These are phyloP conservation scores for Aspergillus sojae DNA, from an alignment of 2,329 filamentous ascomycete genomes.

Conservation along the genomic window DNA sequence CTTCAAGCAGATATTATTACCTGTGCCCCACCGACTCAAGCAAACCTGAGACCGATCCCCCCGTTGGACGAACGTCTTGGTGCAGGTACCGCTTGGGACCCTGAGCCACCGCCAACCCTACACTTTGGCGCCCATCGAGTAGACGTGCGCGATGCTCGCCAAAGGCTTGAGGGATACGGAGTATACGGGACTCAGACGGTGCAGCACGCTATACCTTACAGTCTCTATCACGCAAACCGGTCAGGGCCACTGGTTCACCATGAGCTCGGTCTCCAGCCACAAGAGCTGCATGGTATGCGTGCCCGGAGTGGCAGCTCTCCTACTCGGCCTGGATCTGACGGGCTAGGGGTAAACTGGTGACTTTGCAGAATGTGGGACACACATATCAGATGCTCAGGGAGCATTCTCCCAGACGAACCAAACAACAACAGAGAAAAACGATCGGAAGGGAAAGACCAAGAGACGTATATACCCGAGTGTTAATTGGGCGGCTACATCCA, in stretches of 20 bases:
- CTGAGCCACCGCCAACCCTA: conserved; percentile 19
- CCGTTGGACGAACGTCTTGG: conserved; percentile 26
- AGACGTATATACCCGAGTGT: background rate
- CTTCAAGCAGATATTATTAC: conserved; percentile 23
- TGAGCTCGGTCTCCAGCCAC: conserved; percentile 22
- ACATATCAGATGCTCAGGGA: background rate
- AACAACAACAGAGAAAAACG: background rate
- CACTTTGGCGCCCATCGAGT: conserved; percentile 34
- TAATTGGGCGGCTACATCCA: background rate
- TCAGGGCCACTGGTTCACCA: conserved; percentile 33
- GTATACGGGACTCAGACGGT: conserved; percentile 18
- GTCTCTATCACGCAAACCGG: conserved; percentile 30
- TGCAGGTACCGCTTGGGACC: conserved; percentile 20
- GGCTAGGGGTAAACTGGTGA: conserved; percentile 24
- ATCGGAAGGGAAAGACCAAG: background rate
- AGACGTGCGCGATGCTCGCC: conserved; percentile 33
- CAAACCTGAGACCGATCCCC: conserved; percentile 15
- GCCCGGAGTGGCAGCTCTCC: conserved; percentile 39
- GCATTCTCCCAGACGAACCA: background rate
- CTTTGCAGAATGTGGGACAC: background rate
- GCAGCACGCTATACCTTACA: conserved; percentile 23
- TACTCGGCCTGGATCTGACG: conserved; percentile 25
- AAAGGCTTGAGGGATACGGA: conserved; percentile 24
- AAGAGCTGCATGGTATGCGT: conserved; percentile 24
- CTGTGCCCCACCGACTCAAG: conserved; percentile 17